Conservation (phyloP, 345 rosid species). For the Salix suchowensis region DNA sequence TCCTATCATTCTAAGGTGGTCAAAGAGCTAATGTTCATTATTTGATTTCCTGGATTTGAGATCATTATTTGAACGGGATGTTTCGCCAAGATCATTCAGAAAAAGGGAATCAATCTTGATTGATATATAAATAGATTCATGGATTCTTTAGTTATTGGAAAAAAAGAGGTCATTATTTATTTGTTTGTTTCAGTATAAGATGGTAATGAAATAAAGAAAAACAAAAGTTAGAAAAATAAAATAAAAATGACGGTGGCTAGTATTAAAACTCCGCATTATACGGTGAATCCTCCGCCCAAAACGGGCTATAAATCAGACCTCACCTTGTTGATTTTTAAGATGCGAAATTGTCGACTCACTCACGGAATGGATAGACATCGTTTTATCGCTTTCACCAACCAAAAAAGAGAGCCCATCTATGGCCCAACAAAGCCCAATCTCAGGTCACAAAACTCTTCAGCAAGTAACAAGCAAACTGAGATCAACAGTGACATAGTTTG, state of each 20-base stretch:
- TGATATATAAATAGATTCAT: too few relatives aligned
- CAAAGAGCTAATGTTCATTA: too few relatives aligned
- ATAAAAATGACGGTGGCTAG: background rate
- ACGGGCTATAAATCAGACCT: background rate
- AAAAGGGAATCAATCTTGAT: too few relatives aligned
- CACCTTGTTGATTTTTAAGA: background rate
- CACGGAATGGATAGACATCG: background rate
- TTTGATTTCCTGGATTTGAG: too few relatives aligned
- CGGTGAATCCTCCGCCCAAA: background rate
- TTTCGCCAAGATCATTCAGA: too few relatives aligned
- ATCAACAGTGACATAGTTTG: background rate
- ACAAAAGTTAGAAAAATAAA: background rate
- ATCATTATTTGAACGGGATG: too few relatives aligned
- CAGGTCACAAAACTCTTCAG: background rate
- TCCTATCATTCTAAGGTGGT: too few relatives aligned
- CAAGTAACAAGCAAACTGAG: background rate
- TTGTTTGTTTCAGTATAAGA: background rate
- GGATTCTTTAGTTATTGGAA: too few relatives aligned
- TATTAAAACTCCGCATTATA: background rate
- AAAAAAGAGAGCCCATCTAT: background rate
- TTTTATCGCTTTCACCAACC: background rate
- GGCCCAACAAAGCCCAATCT: background rate
- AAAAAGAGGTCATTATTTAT: too few relatives aligned
- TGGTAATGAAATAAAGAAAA: background rate
- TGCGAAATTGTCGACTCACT: background rate